These are phyloP conservation scores for Pythium brassicae DNA, from an alignment of 352 stramenopile species.

Conservation along the genomic window DNA sequence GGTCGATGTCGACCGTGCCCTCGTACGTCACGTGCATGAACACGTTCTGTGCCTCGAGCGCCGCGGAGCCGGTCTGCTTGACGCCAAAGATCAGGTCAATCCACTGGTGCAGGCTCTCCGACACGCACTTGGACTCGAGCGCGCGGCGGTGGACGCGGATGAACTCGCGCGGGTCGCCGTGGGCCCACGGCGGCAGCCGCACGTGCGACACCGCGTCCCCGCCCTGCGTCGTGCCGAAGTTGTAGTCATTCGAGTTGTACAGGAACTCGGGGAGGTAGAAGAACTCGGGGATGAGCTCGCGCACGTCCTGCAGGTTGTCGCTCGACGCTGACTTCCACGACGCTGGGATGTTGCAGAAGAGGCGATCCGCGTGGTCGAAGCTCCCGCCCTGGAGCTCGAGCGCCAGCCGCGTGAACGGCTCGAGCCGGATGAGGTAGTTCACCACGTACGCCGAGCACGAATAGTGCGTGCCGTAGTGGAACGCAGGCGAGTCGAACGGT, in stretches of 20 bases:
- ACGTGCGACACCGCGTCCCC: constrained; percentile 92
- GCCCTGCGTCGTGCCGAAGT: constrained; percentile 65
- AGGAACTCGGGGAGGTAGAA: constrained; percentile 80
- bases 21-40: constrained; percentile 88
- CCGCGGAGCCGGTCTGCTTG: constrained; percentile 92
- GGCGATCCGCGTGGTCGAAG: constrained; percentile 94
- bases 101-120: constrained; percentile 95
- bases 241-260: constrained; percentile 69
- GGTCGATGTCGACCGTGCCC: constrained; percentile 74
- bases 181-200: constrained; percentile 91
- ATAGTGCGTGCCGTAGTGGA: constrained; percentile 98
- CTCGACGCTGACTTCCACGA: constrained; percentile 93
- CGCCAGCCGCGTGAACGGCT: constrained; percentile 80
- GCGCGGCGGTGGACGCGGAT: constrained; percentile 93
- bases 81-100: constrained; percentile 98
- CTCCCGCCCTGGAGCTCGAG: constrained; percentile 61
- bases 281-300: constrained; percentile 79
- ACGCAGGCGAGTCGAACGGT: constrained; percentile 78
- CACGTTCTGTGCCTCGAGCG: constrained; percentile 92
- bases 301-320: constrained; percentile 88
- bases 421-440: constrained; percentile 95
- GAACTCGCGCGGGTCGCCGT: constrained; percentile 91
- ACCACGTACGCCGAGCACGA: constrained; percentile 95
- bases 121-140: constrained; percentile 95
- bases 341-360: constrained; percentile 94